A percentile compares a stretch with the other conserved stretches of the same genome.
These are phyloP conservation scores for Ceratocystis colombiana DNA, from an alignment of 2,329 filamentous ascomycete genomes.

Conservation along the genomic window DNA sequence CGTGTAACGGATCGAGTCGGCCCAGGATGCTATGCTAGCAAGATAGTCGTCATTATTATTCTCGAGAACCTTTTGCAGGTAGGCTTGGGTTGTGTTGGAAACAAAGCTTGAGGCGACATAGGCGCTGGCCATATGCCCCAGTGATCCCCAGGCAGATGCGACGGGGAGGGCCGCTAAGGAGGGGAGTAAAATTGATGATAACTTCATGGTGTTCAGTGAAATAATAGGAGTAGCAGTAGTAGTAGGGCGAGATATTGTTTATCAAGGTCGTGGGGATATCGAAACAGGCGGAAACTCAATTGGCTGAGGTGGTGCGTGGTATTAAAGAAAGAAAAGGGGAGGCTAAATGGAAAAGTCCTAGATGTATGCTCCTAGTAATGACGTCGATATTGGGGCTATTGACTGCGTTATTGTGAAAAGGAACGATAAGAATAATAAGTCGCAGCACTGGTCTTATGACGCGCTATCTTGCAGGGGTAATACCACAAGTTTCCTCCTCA, in stretches of 20 bases:
- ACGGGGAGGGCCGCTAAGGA: constrained; percentile 32
- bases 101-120: constrained; percentile 54
- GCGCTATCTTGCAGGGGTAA: constrained; percentile 1
- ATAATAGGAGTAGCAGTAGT: too few relatives aligned
- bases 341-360: not conserved
- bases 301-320: not conserved
- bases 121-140: constrained; percentile 57
- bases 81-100: constrained; percentile 43
- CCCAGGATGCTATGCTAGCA: constrained; percentile 55
- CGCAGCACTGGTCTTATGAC: constrained; percentile 1
- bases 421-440: constrained; percentile 1
- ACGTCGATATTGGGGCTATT: not conserved
- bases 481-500: not conserved
- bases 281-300: not conserved
- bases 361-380: not conserved
- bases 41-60: constrained; percentile 49
- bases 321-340: not conserved
- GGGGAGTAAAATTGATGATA: constrained; percentile 31
- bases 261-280: too few relatives aligned
- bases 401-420: not conserved
- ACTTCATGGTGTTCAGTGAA: constrained; percentile 31
- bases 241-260: too few relatives aligned
- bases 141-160: constrained; percentile 38
- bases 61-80: constrained; percentile 48
- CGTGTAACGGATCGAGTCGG: constrained; percentile 56